Base-by-base conservation (phyloP, 345 rosid species). In the Linum lewisii region DNA sequence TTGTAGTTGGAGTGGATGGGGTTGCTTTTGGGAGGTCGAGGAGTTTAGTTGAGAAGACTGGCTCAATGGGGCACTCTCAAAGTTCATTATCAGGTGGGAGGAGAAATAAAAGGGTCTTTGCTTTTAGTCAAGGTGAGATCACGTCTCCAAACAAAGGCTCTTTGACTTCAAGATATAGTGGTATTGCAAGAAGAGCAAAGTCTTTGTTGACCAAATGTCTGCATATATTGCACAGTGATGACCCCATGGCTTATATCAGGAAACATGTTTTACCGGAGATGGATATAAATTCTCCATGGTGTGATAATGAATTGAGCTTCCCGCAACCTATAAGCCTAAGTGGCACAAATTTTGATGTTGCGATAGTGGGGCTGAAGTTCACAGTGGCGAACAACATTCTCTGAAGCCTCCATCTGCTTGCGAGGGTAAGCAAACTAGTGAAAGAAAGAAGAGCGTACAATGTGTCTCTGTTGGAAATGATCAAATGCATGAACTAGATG, bases 21-120 rank as follows among this genome's bases (percentile, higher is more conserved):
- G 16, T 63, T 62, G 29, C 2, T 10, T 32, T 69, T 37, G 59
- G 68, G 72, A 69, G 66, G 58, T 65, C 59, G 1, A 19, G 13
- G 18, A 42, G 47, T 47, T 60, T 68, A 20, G 44, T 65, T 65
- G 79, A 66, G 69, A 62, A 62, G 61, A 57, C 72, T 37, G 45
- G 61, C 8, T 73, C 73, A 0, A 61, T 76, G 24, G 81, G 70
- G 7, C 66, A 73, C 21, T 84, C 83, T 6, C 80, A 67, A 51
- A 86, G 90, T 60, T 76, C 79, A 1, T 65, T 75, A 58, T 87
- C 87, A 0, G 60, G 85, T 67, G 82, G 90, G 61, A 78, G 66
- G 58, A 72, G 88, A 67, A 81, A 67, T 63, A 88, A 83, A 72
- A 79, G 93, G 84, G 83, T 88, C 69, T 88, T 77, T 65, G 95